Conservation (phyloP, 495 filamentous ascomycete species). For the Ramalina intermedia region DNA sequence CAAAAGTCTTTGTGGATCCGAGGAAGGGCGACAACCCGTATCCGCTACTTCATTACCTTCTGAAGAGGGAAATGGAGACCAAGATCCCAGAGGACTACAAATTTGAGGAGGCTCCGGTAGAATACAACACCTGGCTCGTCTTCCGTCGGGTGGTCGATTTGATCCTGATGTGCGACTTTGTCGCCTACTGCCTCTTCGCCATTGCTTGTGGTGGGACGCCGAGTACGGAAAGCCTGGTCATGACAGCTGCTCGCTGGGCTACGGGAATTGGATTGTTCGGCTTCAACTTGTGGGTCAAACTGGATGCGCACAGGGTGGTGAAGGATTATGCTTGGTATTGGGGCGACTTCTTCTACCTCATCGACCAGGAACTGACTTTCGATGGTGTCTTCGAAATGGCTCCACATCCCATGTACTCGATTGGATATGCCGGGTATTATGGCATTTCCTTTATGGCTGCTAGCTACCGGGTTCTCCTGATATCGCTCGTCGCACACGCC, state of each 20-base stretch:
- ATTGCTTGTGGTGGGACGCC: slow-evolving; percentile 72
- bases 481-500: slow-evolving; percentile 88
- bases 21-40: slow-evolving; percentile 63
- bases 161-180: slow-evolving; percentile 97
- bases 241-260: slow-evolving; percentile 66
- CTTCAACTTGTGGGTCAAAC: slow-evolving; percentile 98
- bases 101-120: slow-evolving; percentile 81
- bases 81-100: slow-evolving; percentile 91
- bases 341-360: slow-evolving; percentile 98
- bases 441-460: slow-evolving; percentile 98
- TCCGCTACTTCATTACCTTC: slow-evolving; percentile 62
- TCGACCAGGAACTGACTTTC: slow-evolving; percentile 94
- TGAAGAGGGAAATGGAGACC: slow-evolving; percentile 81
- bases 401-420: slow-evolving; percentile 97
- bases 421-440: slow-evolving; percentile 96
- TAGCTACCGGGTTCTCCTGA: slow-evolving; percentile 92
- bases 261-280: slow-evolving; percentile 64
- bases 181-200: slow-evolving; percentile 90
- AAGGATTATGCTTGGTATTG: slow-evolving; percentile 99
- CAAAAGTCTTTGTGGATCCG: slow-evolving; percentile 74
- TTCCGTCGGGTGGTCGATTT: slow-evolving; percentile 90
- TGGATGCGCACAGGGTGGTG: slow-evolving; percentile 95
- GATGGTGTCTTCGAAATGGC: slow-evolving; percentile 99
- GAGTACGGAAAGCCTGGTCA: slow-evolving; percentile 47
- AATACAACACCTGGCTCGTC: slow-evolving; percentile 98